These are phyloP conservation scores for Nicotiana knightiana DNA, from an alignment of 257 asterid species.

Conservation along the genomic window DNA sequence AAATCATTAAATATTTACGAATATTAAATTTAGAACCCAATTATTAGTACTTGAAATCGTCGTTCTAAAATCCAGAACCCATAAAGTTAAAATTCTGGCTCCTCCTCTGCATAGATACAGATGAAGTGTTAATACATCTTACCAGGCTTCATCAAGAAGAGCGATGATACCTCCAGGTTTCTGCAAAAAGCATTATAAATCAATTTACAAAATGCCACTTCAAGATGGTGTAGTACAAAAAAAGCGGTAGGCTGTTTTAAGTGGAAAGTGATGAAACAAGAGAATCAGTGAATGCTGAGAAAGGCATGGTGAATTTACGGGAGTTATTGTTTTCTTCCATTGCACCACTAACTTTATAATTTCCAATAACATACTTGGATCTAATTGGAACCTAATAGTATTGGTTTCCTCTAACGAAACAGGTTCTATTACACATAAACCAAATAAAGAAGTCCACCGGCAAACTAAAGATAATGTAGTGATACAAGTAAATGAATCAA, in stretches of 20 bases:
- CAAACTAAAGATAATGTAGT: neutral
- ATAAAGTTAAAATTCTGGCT: too few relatives aligned
- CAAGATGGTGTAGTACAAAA: neutral
- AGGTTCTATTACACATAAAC: neutral
- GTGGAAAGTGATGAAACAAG: neutral
- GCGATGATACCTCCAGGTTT: constrained; percentile 97
- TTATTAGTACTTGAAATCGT: too few relatives aligned
- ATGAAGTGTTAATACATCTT: constrained; percentile 4
- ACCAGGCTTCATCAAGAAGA: constrained; percentile 99
- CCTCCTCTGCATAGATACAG: neutral
- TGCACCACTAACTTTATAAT: neutral
- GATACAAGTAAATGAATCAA: neutral
- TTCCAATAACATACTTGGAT: neutral
- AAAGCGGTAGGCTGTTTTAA: neutral
- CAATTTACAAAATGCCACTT: neutral
- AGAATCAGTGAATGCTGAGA: constrained; percentile 8
- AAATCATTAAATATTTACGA: too few relatives aligned
- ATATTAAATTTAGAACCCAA: too few relatives aligned
- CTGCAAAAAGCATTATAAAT: constrained; percentile 38
- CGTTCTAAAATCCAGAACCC: too few relatives aligned
- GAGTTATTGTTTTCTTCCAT: neutral
- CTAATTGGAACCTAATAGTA: neutral
- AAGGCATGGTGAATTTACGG: neutral
- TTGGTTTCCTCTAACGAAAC: neutral
- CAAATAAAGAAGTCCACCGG: neutral